Evolutionary conservation across 1,284 basidiomycete genomes (phyloP).

Genomic region (Moesziomyces sp.): DNA sequence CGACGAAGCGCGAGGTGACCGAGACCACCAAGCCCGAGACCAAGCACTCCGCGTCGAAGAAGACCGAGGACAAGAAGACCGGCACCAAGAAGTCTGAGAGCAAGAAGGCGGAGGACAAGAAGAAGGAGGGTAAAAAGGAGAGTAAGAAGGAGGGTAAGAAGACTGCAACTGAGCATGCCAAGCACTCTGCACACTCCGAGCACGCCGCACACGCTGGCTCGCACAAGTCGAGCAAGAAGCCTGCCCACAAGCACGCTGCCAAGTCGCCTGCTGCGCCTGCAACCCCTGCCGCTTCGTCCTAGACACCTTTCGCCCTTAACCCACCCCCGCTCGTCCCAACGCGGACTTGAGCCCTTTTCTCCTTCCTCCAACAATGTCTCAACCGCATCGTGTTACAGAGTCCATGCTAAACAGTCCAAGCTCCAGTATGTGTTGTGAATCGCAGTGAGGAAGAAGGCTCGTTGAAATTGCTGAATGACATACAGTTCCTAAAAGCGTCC

Average conservation of each 20-base stretch:
- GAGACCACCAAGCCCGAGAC: not conserved
- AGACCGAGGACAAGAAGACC: not conserved
- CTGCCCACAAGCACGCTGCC: conserved; percentile 28
- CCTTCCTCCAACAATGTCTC: not conserved
- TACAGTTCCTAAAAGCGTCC: too few species aligned
- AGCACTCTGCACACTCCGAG: not conserved
- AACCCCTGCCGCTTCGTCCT: not conserved
- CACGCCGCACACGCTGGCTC: not conserved
- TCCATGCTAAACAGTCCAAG: too few species aligned
- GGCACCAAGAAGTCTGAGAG: not conserved
- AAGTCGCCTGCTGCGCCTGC: conserved; percentile 4
- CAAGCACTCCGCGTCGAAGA: conserved; percentile 1
- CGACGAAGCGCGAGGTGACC: conserved; percentile 1
- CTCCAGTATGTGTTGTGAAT: too few species aligned
- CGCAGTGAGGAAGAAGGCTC: too few species aligned
- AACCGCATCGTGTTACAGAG: not conserved
- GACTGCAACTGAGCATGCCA: conserved; percentile 1
- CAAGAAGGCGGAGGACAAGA: conserved; percentile 1
- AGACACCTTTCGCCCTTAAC: not conserved
- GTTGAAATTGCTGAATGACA: too few species aligned
- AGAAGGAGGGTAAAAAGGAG: conserved; percentile 7
- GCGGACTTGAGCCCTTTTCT: not conserved
- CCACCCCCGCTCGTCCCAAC: conserved; percentile 2
- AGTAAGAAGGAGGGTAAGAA: conserved; percentile 5
- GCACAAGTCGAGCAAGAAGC: conserved; percentile 28